Evolutionary conservation across 208 protist species (phyloP), one percentile per base, ranked within the genome.

Genomic region (Eutreptiella sp.): DNA sequence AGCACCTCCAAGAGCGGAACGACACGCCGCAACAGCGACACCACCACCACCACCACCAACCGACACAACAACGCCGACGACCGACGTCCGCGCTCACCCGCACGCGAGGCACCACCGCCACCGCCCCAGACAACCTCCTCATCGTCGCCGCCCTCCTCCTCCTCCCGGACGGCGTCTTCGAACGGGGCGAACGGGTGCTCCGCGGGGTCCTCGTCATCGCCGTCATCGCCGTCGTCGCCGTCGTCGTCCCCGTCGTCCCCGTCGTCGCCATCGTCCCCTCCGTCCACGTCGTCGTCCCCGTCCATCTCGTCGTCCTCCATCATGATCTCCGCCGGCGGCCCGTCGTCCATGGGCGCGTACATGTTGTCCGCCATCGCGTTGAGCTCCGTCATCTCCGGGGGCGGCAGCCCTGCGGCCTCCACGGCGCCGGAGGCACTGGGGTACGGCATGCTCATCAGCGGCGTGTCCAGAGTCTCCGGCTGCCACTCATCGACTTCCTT

Each of bases 191-290:
- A 24, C 36, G 28, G 11, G 31, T 57, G 11, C 16, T 57, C 21
- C 11, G 28, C 28, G 16, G n/a, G 31, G 31, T 47, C 14, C 23
- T 7, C 50, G 16, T 42, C 11, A 16, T 47, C 14, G 16, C 36
- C 50, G 9, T 57, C 50, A 27, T 57, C 16, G n/a, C 16, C 36
- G 39, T 41, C 50, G 16, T 57, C 50, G 11, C 39, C 50, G 14
- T 57, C 50, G 9, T 57, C 45, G 19, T 50, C 45, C 31, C 16
- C 50, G 14, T 57, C 50, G 16, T 57, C 50, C 11, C 19, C 50
- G 9, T 57, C 50, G 23, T 57, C 50, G 50, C 24, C 50, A 11
- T 57, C 50, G 14, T 57, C 50, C 23, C 28, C 50, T 39, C n/a
- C 36, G 36, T 39, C 36, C 36, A n/a, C 36, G 36, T 39, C 36